These are phyloP conservation scores for Colletotrichum navitas DNA, from an alignment of 2,329 filamentous ascomycete genomes.

Conservation along the genomic window DNA sequence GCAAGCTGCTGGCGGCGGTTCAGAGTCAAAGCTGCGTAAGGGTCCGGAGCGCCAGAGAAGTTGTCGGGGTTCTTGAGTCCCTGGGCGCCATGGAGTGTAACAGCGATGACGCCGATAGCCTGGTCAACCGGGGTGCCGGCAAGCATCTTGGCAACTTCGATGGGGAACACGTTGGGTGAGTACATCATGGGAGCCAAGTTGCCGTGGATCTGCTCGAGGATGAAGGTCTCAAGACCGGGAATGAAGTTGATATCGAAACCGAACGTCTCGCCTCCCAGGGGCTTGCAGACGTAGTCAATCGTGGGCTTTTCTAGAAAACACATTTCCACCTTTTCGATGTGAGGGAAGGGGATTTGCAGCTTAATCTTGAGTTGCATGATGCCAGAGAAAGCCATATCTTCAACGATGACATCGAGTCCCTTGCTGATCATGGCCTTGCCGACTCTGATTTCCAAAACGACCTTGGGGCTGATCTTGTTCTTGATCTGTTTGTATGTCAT, in stretches of 20 bases:
- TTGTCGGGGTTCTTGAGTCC: slow-evolving; percentile 96
- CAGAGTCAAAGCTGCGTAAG: slow-evolving; percentile 87
- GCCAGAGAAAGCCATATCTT: slow-evolving; percentile 96
- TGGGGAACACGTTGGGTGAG: slow-evolving; percentile 95
- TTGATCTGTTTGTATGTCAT: slow-evolving; percentile 91
- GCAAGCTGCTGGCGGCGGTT: slow-evolving; percentile 86
- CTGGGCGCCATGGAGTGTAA: slow-evolving; percentile 91
- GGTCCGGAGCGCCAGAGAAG: slow-evolving; percentile 91
- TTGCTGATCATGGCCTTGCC: slow-evolving; percentile 98
- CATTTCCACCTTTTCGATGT: slow-evolving; percentile 94
- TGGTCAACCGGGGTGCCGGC: slow-evolving; percentile 94
- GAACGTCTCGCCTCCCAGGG: slow-evolving; percentile 92
- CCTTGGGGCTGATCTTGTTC: slow-evolving; percentile 96
- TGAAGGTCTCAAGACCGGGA: slow-evolving; percentile 92
- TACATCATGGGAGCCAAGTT: slow-evolving; percentile 99
- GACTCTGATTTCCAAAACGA: slow-evolving; percentile 93
- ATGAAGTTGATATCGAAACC: slow-evolving; percentile 99
- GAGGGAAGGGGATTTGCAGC: slow-evolving; percentile 94
- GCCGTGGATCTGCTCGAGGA: slow-evolving; percentile 94
- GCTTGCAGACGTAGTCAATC: slow-evolving; percentile 98
- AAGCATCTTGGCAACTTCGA: slow-evolving; percentile 98
- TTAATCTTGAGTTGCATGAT: slow-evolving; percentile 98
- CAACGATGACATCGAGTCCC: slow-evolving; percentile 95
- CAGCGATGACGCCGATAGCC: slow-evolving; percentile 91
- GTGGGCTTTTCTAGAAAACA: slow-evolving; percentile 90